Conservation (phyloP, 2,329 filamentous ascomycete genomes). For the Thermomyces lanuginosus region DNA sequence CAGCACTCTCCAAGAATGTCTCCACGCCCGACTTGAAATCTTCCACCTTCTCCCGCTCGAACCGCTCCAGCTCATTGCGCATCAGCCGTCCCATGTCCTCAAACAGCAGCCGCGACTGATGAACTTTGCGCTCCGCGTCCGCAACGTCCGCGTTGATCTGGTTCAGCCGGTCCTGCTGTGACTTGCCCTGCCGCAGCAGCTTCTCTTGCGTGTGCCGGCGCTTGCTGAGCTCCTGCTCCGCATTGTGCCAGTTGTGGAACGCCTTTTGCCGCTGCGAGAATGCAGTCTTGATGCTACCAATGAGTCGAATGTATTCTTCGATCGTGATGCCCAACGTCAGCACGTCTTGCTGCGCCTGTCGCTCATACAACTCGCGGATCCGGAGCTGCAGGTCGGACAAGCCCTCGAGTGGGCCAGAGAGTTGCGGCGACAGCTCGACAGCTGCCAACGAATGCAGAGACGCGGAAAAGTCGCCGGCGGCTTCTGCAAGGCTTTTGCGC, state of each 20-base stretch:
- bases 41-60: constrained; percentile 94
- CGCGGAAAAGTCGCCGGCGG: constrained; percentile 80
- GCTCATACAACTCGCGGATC: constrained; percentile 86
- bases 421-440: constrained; percentile 75
- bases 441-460: constrained; percentile 84
- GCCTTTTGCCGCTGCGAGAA: constrained; percentile 89
- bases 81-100: constrained; percentile 95
- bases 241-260: constrained; percentile 83
- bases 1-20: constrained; percentile 89
- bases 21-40: constrained; percentile 98
- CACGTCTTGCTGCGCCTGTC: constrained; percentile 92
- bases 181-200: constrained; percentile 82
- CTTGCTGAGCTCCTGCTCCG: constrained; percentile 81
- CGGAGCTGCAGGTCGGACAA: constrained; percentile 86
- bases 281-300: constrained; percentile 84
- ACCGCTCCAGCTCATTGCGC: constrained; percentile 77
- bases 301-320: constrained; percentile 93
- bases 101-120: constrained; percentile 77
- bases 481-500: constrained; percentile 82
- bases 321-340: constrained; percentile 93
- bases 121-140: constrained; percentile 86
- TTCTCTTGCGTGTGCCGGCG: constrained; percentile 82
- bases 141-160: constrained; percentile 83
- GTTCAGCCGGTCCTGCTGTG: constrained; percentile 85
- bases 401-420: constrained; percentile 78